A percentile compares a stretch with the other conserved stretches of the same genome.
phyloP scores from a whole-genome alignment of 768 basidiomycete species.

The Hypholoma sublateritium region DNA sequence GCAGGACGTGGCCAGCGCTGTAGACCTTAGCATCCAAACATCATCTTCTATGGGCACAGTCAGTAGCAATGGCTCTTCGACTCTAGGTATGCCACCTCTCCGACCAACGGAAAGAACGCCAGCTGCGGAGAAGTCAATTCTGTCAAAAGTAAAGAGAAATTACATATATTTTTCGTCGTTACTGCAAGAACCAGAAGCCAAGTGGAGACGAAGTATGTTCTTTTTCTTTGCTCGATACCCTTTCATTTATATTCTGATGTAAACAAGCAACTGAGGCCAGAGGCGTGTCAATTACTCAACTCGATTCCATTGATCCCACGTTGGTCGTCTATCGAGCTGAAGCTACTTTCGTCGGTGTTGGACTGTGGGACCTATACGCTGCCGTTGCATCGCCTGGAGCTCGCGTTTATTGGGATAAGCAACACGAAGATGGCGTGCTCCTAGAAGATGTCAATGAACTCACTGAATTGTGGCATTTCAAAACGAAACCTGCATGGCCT shows the following conservation, averaged over 20 bases:
- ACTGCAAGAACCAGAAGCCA: constrained; percentile 95
- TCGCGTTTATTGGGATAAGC: constrained; percentile 84
- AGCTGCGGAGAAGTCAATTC: constrained; percentile 78
- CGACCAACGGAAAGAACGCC: constrained; percentile 48
- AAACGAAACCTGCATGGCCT: constrained; percentile 91
- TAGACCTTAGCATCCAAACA: constrained; percentile 67
- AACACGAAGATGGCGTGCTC: constrained; percentile 81
- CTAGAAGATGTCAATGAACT: constrained; percentile 90
- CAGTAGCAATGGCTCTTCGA: constrained; percentile 46
- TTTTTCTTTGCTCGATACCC: constrained; percentile 10
- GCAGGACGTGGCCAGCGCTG: constrained; percentile 71
- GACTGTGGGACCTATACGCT: constrained; percentile 92
- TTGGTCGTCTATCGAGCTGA: constrained; percentile 95
- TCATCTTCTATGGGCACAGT: constrained; percentile 59
- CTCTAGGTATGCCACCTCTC: constrained; percentile 35
- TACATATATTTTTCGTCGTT: constrained; percentile 99
- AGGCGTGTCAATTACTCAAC: constrained; percentile 92
- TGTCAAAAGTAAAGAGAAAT: constrained; percentile 83
- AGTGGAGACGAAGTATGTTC: constrained; percentile 87
- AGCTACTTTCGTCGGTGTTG: constrained; percentile 94
- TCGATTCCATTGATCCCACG: constrained; percentile 96
- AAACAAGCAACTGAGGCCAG: constrained; percentile 72
- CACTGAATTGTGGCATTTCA: constrained; percentile 92
- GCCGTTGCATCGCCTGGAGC: constrained; percentile 87
- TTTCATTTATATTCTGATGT: constrained; percentile 6